A percentile compares a stretch with the other conserved stretches of the same genome.
These are phyloP conservation scores for Fusarium gaditjirri DNA, from an alignment of 2,329 filamentous ascomycete species.

Conservation along the genomic window DNA sequence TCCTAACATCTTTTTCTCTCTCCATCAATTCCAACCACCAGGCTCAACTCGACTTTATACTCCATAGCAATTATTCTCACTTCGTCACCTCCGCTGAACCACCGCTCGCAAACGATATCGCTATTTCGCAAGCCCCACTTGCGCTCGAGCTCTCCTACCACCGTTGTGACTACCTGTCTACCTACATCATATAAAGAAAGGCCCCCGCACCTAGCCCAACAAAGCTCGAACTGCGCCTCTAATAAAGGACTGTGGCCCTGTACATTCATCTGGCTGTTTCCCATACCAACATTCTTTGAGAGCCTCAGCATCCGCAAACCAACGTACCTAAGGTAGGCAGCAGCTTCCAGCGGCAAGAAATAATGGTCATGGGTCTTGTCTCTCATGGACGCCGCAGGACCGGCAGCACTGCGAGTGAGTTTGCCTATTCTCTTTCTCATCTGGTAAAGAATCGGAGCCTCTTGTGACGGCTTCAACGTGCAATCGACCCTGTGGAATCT, in stretches of 20 bases:
- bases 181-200: slow-evolving; percentile 23
- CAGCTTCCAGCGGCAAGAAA: slow-evolving; percentile 10
- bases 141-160: background rate
- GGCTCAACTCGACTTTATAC: background rate
- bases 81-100: background rate
- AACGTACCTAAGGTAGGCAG: slow-evolving; percentile 14
- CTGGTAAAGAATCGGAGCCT: background rate
- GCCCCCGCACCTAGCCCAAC: slow-evolving; percentile 24
- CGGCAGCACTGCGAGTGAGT: slow-evolving; percentile 44
- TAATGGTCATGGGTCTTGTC: slow-evolving; percentile 50
- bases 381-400: slow-evolving; percentile 48
- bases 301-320: background rate
- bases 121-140: slow-evolving; percentile 14
- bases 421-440: slow-evolving; percentile 20
- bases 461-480: background rate
- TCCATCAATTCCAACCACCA: slow-evolving; percentile 2
- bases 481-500: slow-evolving; percentile 7
- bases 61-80: background rate
- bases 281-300: background rate
- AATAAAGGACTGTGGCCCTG: slow-evolving; percentile 1
- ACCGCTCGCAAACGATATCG: slow-evolving; percentile 12
- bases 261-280: background rate
- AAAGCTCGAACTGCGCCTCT: slow-evolving; percentile 16
- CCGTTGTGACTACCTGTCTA: background rate
- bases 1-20: slow-evolving; percentile 9